Conservation (phyloP, 345 rosid genomes). For the Zanthoxylum bungeanum region DNA sequence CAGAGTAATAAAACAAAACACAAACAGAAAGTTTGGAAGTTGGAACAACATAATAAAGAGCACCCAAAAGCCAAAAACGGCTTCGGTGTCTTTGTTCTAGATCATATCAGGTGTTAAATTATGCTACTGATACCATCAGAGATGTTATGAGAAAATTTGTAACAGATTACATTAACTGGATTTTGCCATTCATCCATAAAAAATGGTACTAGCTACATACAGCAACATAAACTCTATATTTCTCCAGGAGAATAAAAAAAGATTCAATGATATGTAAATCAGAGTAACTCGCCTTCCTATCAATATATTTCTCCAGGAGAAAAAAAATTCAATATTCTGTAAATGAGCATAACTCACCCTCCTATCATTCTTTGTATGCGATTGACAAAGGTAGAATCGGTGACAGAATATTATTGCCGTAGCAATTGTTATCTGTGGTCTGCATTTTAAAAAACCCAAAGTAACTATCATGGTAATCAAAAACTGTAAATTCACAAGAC, state of each 20-base stretch:
- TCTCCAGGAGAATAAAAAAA: too few species aligned
- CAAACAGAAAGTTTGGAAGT: background rate
- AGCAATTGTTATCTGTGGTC: constrained; percentile 67
- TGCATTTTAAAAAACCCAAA: constrained; percentile 23
- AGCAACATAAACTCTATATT: too few species aligned
- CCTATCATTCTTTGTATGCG: constrained; percentile 58
- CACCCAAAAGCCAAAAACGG: background rate
- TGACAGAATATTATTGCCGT: constrained; percentile 70
- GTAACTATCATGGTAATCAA: background rate
- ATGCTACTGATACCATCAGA: background rate
- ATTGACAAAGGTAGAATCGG: constrained; percentile 57
- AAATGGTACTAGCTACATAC: background rate
- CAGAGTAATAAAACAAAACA: background rate
- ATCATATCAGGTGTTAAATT: background rate
- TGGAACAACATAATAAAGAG: background rate
- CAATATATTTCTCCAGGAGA: background rate
- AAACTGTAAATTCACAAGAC: background rate
- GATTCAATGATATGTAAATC: too few species aligned
- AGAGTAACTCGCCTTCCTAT: too few species aligned
- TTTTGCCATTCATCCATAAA: background rate
- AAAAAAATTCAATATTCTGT: background rate
- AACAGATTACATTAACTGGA: background rate
- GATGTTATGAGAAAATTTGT: background rate
- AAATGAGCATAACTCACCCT: constrained; percentile 36
- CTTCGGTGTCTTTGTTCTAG: background rate